These are phyloP conservation scores for Gracilariopsis chorda DNA, from an alignment of 23 red algal species.

Conservation along the genomic window DNA sequence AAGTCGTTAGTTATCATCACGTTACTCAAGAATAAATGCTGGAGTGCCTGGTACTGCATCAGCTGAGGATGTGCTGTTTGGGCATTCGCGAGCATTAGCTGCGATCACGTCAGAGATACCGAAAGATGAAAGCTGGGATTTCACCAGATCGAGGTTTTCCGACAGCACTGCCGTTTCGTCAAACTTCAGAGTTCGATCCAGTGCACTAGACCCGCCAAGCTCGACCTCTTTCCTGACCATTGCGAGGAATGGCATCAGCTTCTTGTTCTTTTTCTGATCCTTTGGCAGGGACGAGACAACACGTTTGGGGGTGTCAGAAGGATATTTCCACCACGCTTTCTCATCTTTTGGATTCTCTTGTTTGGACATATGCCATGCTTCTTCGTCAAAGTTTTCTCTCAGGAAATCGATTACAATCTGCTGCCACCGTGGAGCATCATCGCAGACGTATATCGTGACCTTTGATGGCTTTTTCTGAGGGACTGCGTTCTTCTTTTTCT, in stretches of 20 bases:
- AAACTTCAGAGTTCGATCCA: constrained; percentile 72
- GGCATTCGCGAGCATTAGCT: not conserved
- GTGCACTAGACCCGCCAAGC: constrained; percentile 18
- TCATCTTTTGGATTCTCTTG: constrained; percentile 27
- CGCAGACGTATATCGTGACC: constrained; percentile 59
- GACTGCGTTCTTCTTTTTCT: constrained; percentile 53
- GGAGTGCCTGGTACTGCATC: constrained; percentile 67
- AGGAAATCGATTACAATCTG: constrained; percentile 61
- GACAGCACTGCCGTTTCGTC: constrained; percentile 81
- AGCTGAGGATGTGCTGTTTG: not conserved
- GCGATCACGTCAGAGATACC: constrained; percentile 28
- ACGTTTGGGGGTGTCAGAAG: constrained; percentile 77
- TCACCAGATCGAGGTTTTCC: constrained; percentile 71
- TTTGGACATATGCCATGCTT: constrained; percentile 16
- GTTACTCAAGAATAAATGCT: constrained; percentile 31
- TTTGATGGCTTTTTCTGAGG: constrained; percentile 16
- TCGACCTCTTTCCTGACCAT: constrained; percentile 82
- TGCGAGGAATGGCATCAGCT: constrained; percentile 87
- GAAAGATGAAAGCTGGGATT: constrained; percentile 58
- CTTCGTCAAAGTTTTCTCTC: constrained; percentile 68
- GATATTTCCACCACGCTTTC: constrained; percentile 77
- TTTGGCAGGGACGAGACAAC: constrained; percentile 58
- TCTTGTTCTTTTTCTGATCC: constrained; percentile 72
- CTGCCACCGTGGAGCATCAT: constrained; percentile 80
- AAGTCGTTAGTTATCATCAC: not conserved